These are phyloP conservation scores for Euphorbia schlechtendalii DNA, from an alignment of 441 rosid genomes.

Conservation along the genomic window DNA sequence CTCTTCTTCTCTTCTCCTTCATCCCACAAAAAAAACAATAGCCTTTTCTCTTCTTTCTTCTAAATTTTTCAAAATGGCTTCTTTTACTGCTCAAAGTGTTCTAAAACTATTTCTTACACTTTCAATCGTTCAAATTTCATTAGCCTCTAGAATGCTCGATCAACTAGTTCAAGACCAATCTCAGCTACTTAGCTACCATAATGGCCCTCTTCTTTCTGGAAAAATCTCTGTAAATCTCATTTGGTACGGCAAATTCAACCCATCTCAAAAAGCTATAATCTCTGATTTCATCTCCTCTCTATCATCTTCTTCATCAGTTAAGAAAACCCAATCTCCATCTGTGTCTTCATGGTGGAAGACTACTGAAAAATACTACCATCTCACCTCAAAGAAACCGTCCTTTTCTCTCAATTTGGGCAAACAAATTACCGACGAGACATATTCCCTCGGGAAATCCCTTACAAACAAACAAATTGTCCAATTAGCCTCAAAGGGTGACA, in stretches of 20 bases:
- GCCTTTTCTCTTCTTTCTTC: neutral
- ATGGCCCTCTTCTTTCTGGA: slow-evolving; percentile 73
- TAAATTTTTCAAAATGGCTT: slow-evolving; percentile 30
- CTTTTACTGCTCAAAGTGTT: slow-evolving; percentile 14
- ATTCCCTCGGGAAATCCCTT: slow-evolving; percentile 51
- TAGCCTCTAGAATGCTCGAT: slow-evolving; percentile 40
- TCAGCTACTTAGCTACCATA: slow-evolving; percentile 54
- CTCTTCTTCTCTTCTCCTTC: slow-evolving; percentile 8
- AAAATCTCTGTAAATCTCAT: slow-evolving; percentile 58
- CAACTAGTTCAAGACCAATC: slow-evolving; percentile 39
- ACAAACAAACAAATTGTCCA: slow-evolving; percentile 28
- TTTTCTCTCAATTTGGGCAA: slow-evolving; percentile 33
- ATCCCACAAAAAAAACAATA: slow-evolving; percentile 10
- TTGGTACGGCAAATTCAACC: slow-evolving; percentile 78
- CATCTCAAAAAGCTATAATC: slow-evolving; percentile 61
- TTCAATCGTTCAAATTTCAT: slow-evolving; percentile 40
- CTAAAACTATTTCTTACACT: slow-evolving; percentile 33
- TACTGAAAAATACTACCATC: slow-evolving; percentile 44
- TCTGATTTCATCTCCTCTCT: slow-evolving; percentile 59
- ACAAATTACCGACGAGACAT: slow-evolving; percentile 43
- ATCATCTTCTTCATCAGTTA: slow-evolving; percentile 22
- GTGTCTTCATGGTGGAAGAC: slow-evolving; percentile 63
- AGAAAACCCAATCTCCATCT: slow-evolving; percentile 29
- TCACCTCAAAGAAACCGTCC: slow-evolving; percentile 20
- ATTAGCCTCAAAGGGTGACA: slow-evolving; percentile 39